A percentile compares a stretch with the other conserved stretches of the same genome.
phyloP scores from a whole-genome alignment of 106 monocot species.

The Platanthera guangdongensis region DNA sequence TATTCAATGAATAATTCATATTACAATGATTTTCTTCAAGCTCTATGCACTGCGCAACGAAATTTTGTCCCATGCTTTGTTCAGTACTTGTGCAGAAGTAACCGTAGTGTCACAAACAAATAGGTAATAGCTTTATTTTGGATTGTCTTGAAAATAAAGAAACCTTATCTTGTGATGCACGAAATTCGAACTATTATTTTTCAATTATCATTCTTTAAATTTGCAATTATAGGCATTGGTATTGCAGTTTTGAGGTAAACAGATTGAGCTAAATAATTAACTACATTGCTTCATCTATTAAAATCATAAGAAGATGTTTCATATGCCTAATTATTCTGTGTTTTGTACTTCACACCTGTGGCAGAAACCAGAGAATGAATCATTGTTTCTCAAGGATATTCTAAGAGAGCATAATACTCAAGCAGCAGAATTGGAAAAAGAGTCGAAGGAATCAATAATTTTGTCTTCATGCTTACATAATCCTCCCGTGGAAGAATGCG shows the following conservation, averaged over 20 bases:
- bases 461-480: too few species aligned
- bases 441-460: too few species aligned
- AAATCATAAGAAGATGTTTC: not conserved
- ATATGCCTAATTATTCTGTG: not conserved
- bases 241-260: not conserved
- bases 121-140: too few species aligned
- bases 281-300: not conserved
- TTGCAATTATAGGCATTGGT: not conserved
- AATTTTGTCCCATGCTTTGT: too few species aligned
- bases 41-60: too few species aligned
- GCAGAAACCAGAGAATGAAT: constrained; percentile 45
- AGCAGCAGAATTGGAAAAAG: too few species aligned
- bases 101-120: too few species aligned
- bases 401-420: too few species aligned
- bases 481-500: too few species aligned
- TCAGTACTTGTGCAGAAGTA: too few species aligned
- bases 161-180: not conserved
- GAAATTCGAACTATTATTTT: not conserved
- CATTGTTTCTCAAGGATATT: not conserved
- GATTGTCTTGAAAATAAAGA: not conserved
- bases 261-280: not conserved
- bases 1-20: too few species aligned
- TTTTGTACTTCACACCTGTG: not conserved
- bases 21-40: too few species aligned
- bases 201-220: not conserved